Base-by-base conservation (phyloP, 2,329 filamentous ascomycete species). In the Fusarium virguliforme region DNA sequence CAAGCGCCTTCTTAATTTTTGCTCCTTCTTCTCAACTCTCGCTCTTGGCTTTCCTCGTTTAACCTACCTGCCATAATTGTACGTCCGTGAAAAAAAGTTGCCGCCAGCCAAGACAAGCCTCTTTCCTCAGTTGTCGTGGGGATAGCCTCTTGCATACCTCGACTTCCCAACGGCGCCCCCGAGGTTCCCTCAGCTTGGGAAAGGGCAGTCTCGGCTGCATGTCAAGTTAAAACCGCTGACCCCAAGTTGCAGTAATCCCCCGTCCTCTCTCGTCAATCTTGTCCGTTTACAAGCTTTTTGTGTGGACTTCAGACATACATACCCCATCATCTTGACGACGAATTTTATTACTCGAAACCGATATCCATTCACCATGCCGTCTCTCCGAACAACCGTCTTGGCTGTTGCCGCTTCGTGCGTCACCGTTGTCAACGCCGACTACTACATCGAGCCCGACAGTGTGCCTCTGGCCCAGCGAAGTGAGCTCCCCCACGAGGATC, bases 371-470 rank as follows among this genome's bases (percentile, higher is more conserved):
- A 82, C 64, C 38, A 91, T 91, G 89, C 83, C 83, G 75, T 88
- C 86, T 32, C 78, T 89, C 79, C 86, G 84, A 79, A 81, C 84
- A 69, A 81, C 85, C 66, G 72, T 88, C 71, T 75, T 90, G 81
- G 86, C 89, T 70, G 79, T 86, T 73, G 88, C 87, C 75, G 83
- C 86, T 68, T 71, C 70, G 41, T 80, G 91, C 68, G 79, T 86
- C 71, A 81, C 85, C 32, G 79, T 84, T 65, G 86, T 88, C 71
- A 85, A 87, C 71, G 85, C 85, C 68, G 84, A 89, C 74, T 90
- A 90, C 76, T 70, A 73, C 34, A 90, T 95, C 77, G 85, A 92
- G 57, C 92, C 92, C 4, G 73, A 83, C 15, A 86, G 81, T 34
- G 91, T 95, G 3, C 76, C 85, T 4, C 72, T 88, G 37, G 71